Percentiles rank a stretch among this genome's conserved stretches.
Conservation (phyloP, 2,329 filamentous ascomycete genomes). For the Alternaria sp. region DNA sequence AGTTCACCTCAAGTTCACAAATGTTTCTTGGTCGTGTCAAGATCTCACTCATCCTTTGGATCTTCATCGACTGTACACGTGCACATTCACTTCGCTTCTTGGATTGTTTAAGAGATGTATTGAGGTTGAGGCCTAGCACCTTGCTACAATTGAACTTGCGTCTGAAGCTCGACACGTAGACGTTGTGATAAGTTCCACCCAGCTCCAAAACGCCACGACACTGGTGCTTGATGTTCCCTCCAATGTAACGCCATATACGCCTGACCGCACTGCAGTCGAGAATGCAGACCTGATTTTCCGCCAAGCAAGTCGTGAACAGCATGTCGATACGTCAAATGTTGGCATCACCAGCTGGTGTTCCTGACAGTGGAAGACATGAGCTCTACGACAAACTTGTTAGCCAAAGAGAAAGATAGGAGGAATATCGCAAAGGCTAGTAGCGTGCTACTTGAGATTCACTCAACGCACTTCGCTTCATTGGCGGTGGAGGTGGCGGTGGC, state of each 20-base stretch:
- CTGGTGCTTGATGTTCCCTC: background rate
- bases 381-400: constrained; percentile 24
- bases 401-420: constrained; percentile 4
- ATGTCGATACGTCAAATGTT: background rate
- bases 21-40: background rate
- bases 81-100: background rate
- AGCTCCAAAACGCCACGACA: constrained; percentile 8
- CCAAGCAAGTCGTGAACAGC: background rate
- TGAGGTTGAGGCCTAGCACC: background rate
- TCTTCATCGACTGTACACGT: background rate
- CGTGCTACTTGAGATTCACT: constrained; percentile 48
- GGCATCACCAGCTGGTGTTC: constrained; percentile 20
- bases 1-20: background rate
- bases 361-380: constrained; percentile 18
- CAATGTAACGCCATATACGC: constrained; percentile 17
- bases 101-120: background rate
- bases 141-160: background rate
- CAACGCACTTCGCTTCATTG: constrained; percentile 65
- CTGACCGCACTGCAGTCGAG: constrained; percentile 32
- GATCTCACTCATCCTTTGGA: background rate
- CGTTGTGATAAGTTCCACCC: background rate
- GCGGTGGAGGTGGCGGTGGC: constrained; percentile 68
- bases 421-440: constrained; percentile 31
- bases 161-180: background rate
- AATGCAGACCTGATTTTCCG: background rate